A percentile compares a stretch with the other conserved stretches of the same genome.
Evolutionary conservation across 768 basidiomycete species (phyloP).

Genomic region (Tephrocybe sp.): DNA sequence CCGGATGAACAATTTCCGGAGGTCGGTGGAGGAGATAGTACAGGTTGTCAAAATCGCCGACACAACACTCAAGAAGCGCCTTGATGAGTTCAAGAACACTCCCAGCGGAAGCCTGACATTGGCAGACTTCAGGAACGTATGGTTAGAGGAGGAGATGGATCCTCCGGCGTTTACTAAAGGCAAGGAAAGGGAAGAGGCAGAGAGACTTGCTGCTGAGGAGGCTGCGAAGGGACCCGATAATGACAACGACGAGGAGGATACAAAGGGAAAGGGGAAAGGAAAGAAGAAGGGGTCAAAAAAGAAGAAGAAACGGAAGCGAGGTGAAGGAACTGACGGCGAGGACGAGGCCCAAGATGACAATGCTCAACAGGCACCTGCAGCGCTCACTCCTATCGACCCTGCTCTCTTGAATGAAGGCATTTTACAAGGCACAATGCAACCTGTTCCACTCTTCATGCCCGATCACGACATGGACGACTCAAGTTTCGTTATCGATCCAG

Average conservation of each 20-base stretch:
- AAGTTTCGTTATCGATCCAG: slow-evolving; percentile 55
- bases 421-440: slow-evolving; percentile 50
- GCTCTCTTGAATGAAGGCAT: slow-evolving; percentile 67
- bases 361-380: slow-evolving; percentile 15
- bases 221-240: slow-evolving; percentile 26
- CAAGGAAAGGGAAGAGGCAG: slow-evolving; percentile 66
- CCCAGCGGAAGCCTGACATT: slow-evolving; percentile 84
- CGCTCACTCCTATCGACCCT: slow-evolving; percentile 50
- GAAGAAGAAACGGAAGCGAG: slow-evolving; percentile 39
- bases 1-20: slow-evolving; percentile 96
- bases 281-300: slow-evolving; percentile 31
- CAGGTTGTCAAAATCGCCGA: slow-evolving; percentile 99
- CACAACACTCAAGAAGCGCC: slow-evolving; percentile 85
- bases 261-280: slow-evolving; percentile 32
- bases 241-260: slow-evolving; percentile 25
- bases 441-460: slow-evolving; percentile 44
- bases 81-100: slow-evolving; percentile 94
- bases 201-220: slow-evolving; percentile 40
- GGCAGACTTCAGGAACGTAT: slow-evolving; percentile 86
- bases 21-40: slow-evolving; percentile 93
- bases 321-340: slow-evolving; percentile 32
- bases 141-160: slow-evolving; percentile 90
- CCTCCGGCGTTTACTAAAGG: slow-evolving; percentile 87
- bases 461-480: slow-evolving; percentile 43
- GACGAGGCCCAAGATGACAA: slow-evolving; percentile 27